Conservation (phyloP, 306 rosid species). For the Rosa lucieae region DNA sequence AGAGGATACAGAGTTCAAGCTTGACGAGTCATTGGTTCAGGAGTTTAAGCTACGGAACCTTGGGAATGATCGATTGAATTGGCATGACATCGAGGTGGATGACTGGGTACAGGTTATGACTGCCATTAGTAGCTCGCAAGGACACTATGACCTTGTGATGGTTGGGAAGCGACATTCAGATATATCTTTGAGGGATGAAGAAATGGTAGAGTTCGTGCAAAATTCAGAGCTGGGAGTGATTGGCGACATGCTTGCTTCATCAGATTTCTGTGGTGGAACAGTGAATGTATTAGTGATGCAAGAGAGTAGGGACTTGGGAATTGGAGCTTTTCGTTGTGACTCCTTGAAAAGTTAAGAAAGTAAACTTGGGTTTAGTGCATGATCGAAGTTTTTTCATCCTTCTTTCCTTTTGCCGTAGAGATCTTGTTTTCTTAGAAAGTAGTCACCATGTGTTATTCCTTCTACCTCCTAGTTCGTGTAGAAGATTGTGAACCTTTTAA, state of each 20-base stretch:
- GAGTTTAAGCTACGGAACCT: constrained; percentile 43
- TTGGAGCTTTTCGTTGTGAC: background rate
- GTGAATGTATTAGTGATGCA: constrained; percentile 47
- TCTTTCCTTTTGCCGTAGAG: background rate
- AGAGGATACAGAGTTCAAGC: constrained; percentile 7
- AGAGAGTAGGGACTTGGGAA: background rate
- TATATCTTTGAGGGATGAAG: constrained; percentile 20
- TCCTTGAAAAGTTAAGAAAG: background rate
- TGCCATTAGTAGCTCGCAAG: constrained; percentile 19
- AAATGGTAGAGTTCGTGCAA: constrained; percentile 45
- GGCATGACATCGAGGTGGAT: constrained; percentile 36
- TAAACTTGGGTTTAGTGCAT: background rate
- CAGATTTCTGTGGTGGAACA: constrained; percentile 40
- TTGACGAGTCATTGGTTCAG: constrained; percentile 43
- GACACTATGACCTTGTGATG: constrained; percentile 37
- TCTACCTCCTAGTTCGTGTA: background rate
- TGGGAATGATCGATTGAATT: constrained; percentile 8
- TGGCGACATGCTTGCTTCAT: constrained; percentile 52
- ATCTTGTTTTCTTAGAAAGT: background rate
- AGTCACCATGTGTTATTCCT: background rate
- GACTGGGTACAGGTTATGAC: constrained; percentile 29
- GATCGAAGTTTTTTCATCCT: background rate
- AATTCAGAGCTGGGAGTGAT: constrained; percentile 45
- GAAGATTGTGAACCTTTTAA: background rate
- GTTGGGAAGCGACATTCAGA: constrained; percentile 38